Evolutionary conservation across 805 yeast species (phyloP).

Genomic region (Teunomyces lycoperdinae): DNA sequence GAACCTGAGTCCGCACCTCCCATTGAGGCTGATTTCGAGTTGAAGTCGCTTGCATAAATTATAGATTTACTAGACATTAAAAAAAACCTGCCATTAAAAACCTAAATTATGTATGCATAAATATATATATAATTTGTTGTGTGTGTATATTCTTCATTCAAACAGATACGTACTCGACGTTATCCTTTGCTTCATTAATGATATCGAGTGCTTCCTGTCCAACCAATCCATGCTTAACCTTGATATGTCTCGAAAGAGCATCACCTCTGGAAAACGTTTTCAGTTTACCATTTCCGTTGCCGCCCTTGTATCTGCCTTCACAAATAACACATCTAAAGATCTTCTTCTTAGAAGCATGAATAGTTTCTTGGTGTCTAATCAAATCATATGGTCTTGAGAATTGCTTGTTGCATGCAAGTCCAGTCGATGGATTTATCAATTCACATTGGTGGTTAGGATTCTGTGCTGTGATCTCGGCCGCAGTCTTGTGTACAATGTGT

Average conservation of each 20-base stretch:
- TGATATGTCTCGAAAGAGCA: constrained; percentile 47
- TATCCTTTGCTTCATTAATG: constrained; percentile 71
- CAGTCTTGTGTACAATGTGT: constrained; percentile 14
- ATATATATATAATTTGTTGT: neutral
- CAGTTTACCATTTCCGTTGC: constrained; percentile 48
- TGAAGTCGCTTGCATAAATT: constrained; percentile 1
- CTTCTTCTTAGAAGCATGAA: constrained; percentile 46
- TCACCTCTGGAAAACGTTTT: constrained; percentile 48
- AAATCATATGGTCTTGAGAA: constrained; percentile 69
- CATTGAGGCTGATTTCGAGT: constrained; percentile 1
- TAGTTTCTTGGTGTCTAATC: constrained; percentile 47
- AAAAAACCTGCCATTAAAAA: constrained; percentile 1
- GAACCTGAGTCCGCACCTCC: neutral
- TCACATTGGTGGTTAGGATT: constrained; percentile 54
- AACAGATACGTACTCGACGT: constrained; percentile 57
- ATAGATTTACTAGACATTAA: constrained; percentile 5
- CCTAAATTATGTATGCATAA: neutral
- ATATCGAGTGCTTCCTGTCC: constrained; percentile 68
- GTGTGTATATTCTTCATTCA: neutral
- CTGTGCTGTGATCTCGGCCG: constrained; percentile 31
- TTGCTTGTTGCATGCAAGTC: constrained; percentile 65
- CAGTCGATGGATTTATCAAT: constrained; percentile 58
- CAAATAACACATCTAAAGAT: constrained; percentile 46
- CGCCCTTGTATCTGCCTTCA: constrained; percentile 45
- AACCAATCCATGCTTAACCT: constrained; percentile 79